Evolutionary conservation across 163 green algal species (phyloP).

Genomic region (Chlamydomonas reinhardtii): DNA sequence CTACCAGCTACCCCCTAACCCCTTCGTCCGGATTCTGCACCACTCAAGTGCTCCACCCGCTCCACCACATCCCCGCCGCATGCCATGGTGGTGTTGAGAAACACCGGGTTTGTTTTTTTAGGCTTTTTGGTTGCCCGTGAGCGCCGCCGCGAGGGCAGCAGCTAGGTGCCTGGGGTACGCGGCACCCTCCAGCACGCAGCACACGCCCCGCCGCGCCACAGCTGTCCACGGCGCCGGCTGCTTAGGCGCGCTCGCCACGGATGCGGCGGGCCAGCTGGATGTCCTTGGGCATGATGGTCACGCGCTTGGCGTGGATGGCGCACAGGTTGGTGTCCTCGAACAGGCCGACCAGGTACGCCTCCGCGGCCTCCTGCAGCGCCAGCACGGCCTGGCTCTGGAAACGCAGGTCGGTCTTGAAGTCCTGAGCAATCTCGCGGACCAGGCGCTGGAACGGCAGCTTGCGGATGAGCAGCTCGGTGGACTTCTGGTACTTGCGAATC

Average conservation of each 20-base stretch:
- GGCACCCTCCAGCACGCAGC: too few relatives aligned
- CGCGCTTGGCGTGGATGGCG: slow-evolving; percentile 98
- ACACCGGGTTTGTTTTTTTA: too few relatives aligned
- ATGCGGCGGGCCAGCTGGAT: slow-evolving; percentile 95
- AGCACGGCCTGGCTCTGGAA: slow-evolving; percentile 86
- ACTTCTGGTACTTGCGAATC: slow-evolving; percentile 99
- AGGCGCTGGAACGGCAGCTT: slow-evolving; percentile 98
- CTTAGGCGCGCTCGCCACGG: slow-evolving; percentile 82
- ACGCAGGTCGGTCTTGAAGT: slow-evolving; percentile 96
- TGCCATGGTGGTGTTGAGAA: too few relatives aligned
- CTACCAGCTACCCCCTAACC: too few relatives aligned
- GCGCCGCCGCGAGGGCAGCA: too few relatives aligned
- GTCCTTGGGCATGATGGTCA: slow-evolving; percentile 99
- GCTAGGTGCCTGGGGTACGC: too few relatives aligned
- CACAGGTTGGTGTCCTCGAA: slow-evolving; percentile 83
- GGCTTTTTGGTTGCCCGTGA: too few relatives aligned
- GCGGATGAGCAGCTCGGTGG: slow-evolving; percentile 96
- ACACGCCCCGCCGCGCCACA: too few relatives aligned
- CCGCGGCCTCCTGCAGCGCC: slow-evolving; percentile 86
- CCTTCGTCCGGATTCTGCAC: too few relatives aligned
- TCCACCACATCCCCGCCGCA: too few relatives aligned
- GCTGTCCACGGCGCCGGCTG: too few relatives aligned
- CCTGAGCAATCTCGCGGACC: slow-evolving; percentile 96
- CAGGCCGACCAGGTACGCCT: slow-evolving; percentile 77
- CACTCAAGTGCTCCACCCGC: too few relatives aligned